Evolutionary conservation across 2,329 filamentous ascomycete genomes (phyloP).

Genomic region (Apiospora kogelbergensis): DNA sequence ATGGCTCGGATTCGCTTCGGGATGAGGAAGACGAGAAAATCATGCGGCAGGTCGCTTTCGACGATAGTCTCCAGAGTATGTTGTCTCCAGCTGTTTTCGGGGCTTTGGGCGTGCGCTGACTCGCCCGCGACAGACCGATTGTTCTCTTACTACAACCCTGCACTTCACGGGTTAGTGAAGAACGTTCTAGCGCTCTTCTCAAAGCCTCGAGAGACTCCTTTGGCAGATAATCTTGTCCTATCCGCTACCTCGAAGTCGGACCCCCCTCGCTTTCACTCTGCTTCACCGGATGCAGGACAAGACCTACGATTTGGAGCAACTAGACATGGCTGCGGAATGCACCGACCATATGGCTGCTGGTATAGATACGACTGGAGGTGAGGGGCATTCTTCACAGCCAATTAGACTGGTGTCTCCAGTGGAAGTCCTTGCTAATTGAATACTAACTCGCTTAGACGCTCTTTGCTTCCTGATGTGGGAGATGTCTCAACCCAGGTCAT

Average conservation of each 20-base stretch:
- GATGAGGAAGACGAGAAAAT: constrained; percentile 57
- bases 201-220: constrained; percentile 56
- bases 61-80: constrained; percentile 66
- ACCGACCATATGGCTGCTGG: constrained; percentile 72
- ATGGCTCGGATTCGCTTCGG: constrained; percentile 61
- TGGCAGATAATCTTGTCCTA: constrained; percentile 60
- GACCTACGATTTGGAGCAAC: constrained; percentile 44
- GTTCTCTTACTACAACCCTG: constrained; percentile 56
- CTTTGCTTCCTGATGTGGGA: constrained; percentile 73
- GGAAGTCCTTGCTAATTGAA: background rate
- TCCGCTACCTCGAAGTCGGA: constrained; percentile 46
- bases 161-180: constrained; percentile 47
- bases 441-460: constrained; percentile 42
- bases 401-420: background rate
- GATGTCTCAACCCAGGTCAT: constrained; percentile 59
- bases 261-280: constrained; percentile 55
- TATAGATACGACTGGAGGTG: constrained; percentile 65
- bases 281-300: constrained; percentile 58
- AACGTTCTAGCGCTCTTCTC: constrained; percentile 47
- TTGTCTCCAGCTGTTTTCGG: constrained; percentile 8
- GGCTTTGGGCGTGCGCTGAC: background rate
- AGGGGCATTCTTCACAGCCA: background rate
- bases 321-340: constrained; percentile 65
- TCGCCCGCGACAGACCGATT: constrained; percentile 52
- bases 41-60: constrained; percentile 68